Evolutionary conservation across 75 land plant genomes (phyloP), one percentile per base, ranked within the genome.

Genomic region (Gnetum montanum): DNA sequence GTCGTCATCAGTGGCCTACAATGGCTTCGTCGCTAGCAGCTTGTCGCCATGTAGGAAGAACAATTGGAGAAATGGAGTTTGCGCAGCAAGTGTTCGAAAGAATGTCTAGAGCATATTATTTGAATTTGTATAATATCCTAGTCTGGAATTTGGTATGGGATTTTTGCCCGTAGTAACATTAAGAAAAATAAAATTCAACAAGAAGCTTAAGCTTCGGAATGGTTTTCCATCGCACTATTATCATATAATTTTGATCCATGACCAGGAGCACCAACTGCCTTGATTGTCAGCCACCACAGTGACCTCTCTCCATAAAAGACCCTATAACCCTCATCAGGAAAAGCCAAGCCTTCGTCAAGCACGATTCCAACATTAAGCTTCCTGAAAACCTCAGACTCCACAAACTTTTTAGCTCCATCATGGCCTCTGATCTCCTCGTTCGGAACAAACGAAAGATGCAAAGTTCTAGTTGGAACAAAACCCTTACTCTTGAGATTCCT

Each of bases 221-320:
- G 57, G 58, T 83, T 95, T 74, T 95, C 99, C 65, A 81, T 50
- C 2, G 99, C 99, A 20, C 66, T 49, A 54, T 72, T 66, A 58
- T 90, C 99, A 58, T 65, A 95, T 64, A 95, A 50, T 60, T 56
- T 95, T 20, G 99, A 80, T 10, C 99, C 99, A 43, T 86, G 97
- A 6, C 88, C 98, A 6, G 98, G 92, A 18, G 29, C 44, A 10
- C 92, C 92, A 3, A 2, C 20, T 7, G 87, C 81, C 60, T 44
- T 70, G 16, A 90, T 66, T 1, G 63, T 60, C 69, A 90, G 44
- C 43, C 33, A 30, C 86, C 91, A 86, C 8, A 86, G 84, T 28
- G 58, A 20, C 63, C 91, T 43, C 24, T 86, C 91, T 6, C 75
- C 91, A 43, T 86, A 73, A 37, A 85, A 86, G 24, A 90, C 78